Conservation (phyloP, 768 basidiomycete genomes). For the Udeniomyces megalosporus region DNA sequence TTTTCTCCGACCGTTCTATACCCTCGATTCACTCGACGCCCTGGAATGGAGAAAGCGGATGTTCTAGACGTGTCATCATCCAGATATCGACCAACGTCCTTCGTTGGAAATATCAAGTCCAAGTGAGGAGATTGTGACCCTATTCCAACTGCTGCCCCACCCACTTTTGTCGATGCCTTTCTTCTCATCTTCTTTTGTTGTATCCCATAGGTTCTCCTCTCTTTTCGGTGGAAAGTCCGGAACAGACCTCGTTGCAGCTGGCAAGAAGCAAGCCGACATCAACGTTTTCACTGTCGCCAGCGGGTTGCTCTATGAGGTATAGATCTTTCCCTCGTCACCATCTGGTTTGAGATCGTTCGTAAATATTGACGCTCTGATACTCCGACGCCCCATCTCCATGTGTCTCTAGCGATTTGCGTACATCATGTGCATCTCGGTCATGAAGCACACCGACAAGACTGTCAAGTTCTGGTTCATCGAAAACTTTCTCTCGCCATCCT, state of each 20-base stretch:
- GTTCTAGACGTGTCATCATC: conserved; percentile 40
- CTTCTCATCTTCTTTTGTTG: not conserved
- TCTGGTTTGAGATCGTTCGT: too few relatives aligned
- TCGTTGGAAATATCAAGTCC: not conserved
- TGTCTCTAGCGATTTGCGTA: conserved; percentile 68
- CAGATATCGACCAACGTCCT: conserved; percentile 18
- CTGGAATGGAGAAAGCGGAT: conserved; percentile 67
- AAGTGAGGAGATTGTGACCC: not conserved
- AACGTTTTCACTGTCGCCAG: conserved; percentile 99
- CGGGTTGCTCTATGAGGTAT: conserved; percentile 83
- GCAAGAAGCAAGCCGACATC: conserved; percentile 58
- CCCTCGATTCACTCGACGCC: conserved; percentile 51
- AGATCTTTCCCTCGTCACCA: conserved; percentile 12
- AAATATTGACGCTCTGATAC: not conserved
- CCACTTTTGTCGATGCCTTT: too few relatives aligned
- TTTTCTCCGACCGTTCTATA: conserved; percentile 83
- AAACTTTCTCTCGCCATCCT: conserved; percentile 95
- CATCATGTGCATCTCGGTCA: conserved; percentile 94
- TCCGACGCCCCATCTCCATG: not conserved
- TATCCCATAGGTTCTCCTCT: not conserved
- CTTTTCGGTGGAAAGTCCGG: not conserved
- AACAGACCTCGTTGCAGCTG: not conserved
- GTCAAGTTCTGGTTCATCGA: conserved; percentile 99
- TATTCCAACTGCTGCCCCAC: not conserved
- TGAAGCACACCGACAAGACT: conserved; percentile 78